These are phyloP conservation scores for Avena sativa DNA, from an alignment of 176 grass and related monocot genomes.

Conservation along the genomic window DNA sequence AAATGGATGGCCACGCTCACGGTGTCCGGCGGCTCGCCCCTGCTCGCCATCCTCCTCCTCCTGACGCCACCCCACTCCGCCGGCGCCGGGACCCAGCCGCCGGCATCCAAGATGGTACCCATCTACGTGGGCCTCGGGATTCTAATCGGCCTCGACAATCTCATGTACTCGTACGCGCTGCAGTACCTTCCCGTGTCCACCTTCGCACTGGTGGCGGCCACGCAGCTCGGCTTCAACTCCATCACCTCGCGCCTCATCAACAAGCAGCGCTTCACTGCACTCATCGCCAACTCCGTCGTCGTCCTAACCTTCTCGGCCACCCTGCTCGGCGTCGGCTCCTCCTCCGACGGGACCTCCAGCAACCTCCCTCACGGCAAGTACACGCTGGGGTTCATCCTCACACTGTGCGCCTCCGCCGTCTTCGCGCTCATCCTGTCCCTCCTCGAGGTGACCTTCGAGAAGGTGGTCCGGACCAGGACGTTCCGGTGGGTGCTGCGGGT, in stretches of 20 bases:
- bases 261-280: conserved; percentile 69
- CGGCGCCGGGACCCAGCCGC: conserved; percentile 32
- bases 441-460: conserved; percentile 62
- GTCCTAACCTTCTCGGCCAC: conserved; percentile 78
- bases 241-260: conserved; percentile 80
- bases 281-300: conserved; percentile 76
- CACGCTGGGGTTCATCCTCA: conserved; percentile 63
- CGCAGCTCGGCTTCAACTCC: conserved; percentile 83
- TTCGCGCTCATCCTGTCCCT: conserved; percentile 75
- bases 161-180: conserved; percentile 88
- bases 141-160: conserved; percentile 63
- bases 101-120: conserved; percentile 39
- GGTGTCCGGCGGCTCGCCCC: conserved; percentile 54
- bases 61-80: not conserved
- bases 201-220: conserved; percentile 75
- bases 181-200: conserved; percentile 89
- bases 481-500: conserved; percentile 46
- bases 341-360: conserved; percentile 48
- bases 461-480: conserved; percentile 47
- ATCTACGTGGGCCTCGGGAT: conserved; percentile 61
- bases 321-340: conserved; percentile 59
- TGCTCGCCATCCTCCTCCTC: conserved; percentile 55
- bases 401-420: conserved; percentile 58
- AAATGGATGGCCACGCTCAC: conserved; percentile 76
- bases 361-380: conserved; percentile 58